Conservation (phyloP, 2,329 filamentous ascomycete genomes). For the Lachnellula cervina region DNA sequence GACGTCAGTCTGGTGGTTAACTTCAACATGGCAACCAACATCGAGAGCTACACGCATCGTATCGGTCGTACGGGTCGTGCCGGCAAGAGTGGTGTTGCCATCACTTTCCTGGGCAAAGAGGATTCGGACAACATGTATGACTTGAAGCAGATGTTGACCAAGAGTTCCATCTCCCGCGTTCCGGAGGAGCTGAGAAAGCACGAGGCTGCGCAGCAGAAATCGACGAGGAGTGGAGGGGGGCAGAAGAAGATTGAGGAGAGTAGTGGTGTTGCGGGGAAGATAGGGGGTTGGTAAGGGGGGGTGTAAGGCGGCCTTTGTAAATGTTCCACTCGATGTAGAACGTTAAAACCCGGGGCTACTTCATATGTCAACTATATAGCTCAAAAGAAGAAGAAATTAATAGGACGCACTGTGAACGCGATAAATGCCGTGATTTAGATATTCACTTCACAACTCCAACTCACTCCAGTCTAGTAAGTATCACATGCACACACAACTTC, state of each 20-base stretch:
- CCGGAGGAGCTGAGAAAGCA: conserved; percentile 88
- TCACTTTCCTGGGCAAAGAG: conserved; percentile 90
- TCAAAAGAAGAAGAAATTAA: too few relatives aligned
- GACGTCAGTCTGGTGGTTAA: conserved; percentile 94
- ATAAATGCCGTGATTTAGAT: background rate
- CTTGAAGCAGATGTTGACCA: conserved; percentile 89
- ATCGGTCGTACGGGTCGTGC: conserved; percentile 96
- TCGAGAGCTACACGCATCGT: conserved; percentile 94
- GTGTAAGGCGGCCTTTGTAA: background rate
- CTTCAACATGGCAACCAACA: conserved; percentile 95
- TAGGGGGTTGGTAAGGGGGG: conserved; percentile 27
- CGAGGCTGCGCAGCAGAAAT: conserved; percentile 85
- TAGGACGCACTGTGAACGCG: too few relatives aligned
- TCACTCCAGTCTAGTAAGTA: too few relatives aligned
- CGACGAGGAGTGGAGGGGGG: conserved; percentile 40
- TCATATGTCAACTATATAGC: too few relatives aligned
- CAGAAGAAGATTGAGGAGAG: conserved; percentile 44
- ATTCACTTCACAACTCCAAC: background rate
- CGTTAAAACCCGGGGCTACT: background rate
- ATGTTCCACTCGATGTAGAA: background rate
- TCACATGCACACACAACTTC: too few relatives aligned
- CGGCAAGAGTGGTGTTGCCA: conserved; percentile 91
- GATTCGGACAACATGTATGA: conserved; percentile 91
- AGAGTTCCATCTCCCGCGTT: conserved; percentile 81
- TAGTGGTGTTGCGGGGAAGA: conserved; percentile 34